phyloP scores from a whole-genome alignment of 2,329 filamentous ascomycete genomes.

The Myriosclerotinia curreyana region DNA sequence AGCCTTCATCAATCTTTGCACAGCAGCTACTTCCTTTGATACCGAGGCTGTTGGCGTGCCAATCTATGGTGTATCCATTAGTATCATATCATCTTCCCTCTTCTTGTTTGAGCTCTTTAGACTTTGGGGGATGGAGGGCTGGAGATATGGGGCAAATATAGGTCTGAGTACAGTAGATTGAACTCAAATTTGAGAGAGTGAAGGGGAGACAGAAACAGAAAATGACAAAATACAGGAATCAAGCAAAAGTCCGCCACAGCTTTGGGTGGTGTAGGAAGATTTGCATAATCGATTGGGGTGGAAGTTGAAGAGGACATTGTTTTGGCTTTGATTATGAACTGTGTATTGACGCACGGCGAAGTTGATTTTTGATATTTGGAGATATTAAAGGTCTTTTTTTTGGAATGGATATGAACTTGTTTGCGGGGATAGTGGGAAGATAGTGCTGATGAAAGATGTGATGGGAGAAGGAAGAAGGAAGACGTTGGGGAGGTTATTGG shows the following conservation, averaged over 20 bases:
- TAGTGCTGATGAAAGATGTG: background rate
- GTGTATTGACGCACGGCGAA: background rate
- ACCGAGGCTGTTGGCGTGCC: conserved; percentile 76
- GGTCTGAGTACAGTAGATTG: background rate
- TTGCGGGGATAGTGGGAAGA: background rate
- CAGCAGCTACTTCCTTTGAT: conserved; percentile 79
- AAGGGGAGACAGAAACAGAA: background rate
- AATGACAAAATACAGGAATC: conserved; percentile 58
- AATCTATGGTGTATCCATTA: conserved; percentile 50
- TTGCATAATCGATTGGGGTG: conserved; percentile 26
- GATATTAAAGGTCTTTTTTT: too few relatives aligned
- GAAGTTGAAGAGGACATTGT: background rate
- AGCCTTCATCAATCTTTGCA: conserved; percentile 78
- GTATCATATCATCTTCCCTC: background rate
- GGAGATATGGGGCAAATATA: too few relatives aligned
- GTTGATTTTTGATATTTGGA: too few relatives aligned
- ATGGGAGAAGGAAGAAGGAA: background rate
- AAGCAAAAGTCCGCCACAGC: conserved; percentile 83
- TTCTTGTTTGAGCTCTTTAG: background rate
- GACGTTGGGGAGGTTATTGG: too few relatives aligned
- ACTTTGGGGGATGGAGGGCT: background rate
- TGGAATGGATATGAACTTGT: background rate
- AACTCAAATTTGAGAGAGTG: background rate
- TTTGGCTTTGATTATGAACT: too few relatives aligned
- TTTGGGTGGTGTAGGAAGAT: conserved; percentile 21